A percentile compares a stretch with the other conserved stretches of the same genome.
These are phyloP conservation scores for Boletellus ananas DNA, from an alignment of 768 basidiomycete species.

Conservation along the genomic window DNA sequence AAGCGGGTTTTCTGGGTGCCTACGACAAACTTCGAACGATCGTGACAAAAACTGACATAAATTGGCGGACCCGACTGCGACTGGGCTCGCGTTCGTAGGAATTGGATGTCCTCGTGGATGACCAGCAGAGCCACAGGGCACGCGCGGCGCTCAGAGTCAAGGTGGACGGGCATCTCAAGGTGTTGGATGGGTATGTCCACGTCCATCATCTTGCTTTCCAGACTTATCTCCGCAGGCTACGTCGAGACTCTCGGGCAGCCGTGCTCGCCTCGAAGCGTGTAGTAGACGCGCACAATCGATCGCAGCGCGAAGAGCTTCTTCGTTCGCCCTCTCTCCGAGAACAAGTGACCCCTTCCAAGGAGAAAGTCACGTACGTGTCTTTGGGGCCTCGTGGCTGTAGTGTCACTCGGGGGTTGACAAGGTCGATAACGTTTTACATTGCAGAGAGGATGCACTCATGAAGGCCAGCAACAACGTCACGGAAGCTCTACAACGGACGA, in stretches of 20 bases:
- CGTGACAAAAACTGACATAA: too few relatives aligned
- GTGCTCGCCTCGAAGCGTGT: conserved; percentile 68
- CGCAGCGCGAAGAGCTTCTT: conserved; percentile 68
- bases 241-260: conserved; percentile 62
- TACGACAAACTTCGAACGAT: neutral
- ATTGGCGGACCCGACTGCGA: too few relatives aligned
- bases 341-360: conserved; percentile 41
- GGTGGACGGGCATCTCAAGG: conserved; percentile 46
- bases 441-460: conserved; percentile 82
- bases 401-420: neutral
- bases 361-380: conserved; percentile 57
- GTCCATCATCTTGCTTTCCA: neutral
- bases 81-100: conserved; percentile 37
- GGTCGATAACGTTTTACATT: neutral
- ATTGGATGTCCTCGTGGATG: conserved; percentile 67
- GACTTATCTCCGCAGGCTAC: conserved; percentile 40
- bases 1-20: conserved; percentile 31
- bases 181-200: conserved; percentile 50
- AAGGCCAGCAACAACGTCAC: conserved; percentile 88
- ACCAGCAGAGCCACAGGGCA: conserved; percentile 58
- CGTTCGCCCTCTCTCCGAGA: conserved; percentile 46
- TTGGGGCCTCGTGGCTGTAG: neutral
- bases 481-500: conserved; percentile 79
- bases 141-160: conserved; percentile 45
- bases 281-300: conserved; percentile 58